Percentiles rank a stretch among this genome's conserved stretches.
phyloP scores from a whole-genome alignment of 257 asterid species.

The Nicotiana otophora region DNA sequence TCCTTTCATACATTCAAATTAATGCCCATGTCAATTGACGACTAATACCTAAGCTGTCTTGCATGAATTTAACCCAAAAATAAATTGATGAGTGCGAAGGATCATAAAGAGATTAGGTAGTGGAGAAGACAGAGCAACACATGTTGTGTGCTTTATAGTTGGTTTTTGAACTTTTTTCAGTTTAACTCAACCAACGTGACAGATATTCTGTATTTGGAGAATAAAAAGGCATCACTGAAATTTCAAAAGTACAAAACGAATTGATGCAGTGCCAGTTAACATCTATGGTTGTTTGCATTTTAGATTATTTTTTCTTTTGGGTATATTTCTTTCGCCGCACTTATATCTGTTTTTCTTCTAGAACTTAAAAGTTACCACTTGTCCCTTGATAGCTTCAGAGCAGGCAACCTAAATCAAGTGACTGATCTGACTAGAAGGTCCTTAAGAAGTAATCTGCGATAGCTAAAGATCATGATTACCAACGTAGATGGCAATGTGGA shows the following conservation, averaged over 20 bases:
- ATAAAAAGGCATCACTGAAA: background rate
- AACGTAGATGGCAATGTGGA: no score
- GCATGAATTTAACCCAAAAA: background rate
- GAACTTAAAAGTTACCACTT: no score
- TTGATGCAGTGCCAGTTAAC: background rate
- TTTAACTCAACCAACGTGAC: background rate
- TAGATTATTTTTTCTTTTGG: background rate
- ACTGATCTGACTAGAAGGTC: no score
- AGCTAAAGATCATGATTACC: no score
- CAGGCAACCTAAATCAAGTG: no score
- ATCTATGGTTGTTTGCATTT: background rate
- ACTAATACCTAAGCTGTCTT: background rate
- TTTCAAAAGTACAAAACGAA: background rate
- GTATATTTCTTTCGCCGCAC: background rate
- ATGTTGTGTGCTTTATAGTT: background rate
- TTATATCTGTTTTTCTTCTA: no score
- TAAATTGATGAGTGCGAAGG: background rate
- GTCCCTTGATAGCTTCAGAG: no score
- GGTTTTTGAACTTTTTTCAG: background rate
- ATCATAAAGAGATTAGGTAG: background rate
- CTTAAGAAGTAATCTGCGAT: no score
- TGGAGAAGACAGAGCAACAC: background rate
- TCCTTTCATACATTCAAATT: background rate
- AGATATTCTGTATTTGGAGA: background rate
- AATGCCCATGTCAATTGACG: background rate